Percentiles rank a stretch among this genome's conserved stretches.
phyloP scores from a whole-genome alignment of 1,284 basidiomycete species.

The Microbotryomycetes sp. region DNA sequence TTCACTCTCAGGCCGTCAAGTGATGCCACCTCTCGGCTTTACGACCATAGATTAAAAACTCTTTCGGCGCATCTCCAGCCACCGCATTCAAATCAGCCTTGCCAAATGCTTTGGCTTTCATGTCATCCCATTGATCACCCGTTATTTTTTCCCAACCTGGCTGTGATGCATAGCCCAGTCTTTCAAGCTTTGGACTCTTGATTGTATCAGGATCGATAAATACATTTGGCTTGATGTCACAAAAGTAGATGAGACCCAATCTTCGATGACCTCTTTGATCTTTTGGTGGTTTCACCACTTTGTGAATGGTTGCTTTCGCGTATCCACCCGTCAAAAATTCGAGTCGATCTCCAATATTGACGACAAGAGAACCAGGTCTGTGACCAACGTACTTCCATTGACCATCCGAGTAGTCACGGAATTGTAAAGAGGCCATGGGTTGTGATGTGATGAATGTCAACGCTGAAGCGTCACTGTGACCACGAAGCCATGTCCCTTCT shows the following conservation, averaged over 20 bases:
- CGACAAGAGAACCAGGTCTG: slow-evolving; percentile 14
- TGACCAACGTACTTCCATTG: slow-evolving; percentile 17
- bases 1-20: no score
- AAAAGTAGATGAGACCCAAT: slow-evolving; percentile 43
- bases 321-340: slow-evolving; percentile 13
- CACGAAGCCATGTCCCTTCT: slow-evolving; percentile 6
- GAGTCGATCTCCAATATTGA: slow-evolving; percentile 21
- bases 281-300: slow-evolving; percentile 41
- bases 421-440: slow-evolving; percentile 16
- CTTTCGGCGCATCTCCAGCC: slow-evolving; percentile 10
- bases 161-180: slow-evolving; percentile 5
- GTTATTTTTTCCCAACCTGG: slow-evolving; percentile 10
- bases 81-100: slow-evolving; percentile 2
- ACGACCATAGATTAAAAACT: slow-evolving; percentile 9
- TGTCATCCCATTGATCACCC: slow-evolving; percentile 13
- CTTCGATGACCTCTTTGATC: slow-evolving; percentile 41
- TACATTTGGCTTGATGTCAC: slow-evolving; percentile 40
- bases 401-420: slow-evolving; percentile 19
- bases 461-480: slow-evolving; percentile 12
- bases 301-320: slow-evolving; percentile 40
- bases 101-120: slow-evolving; percentile 15
- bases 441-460: slow-evolving; percentile 18
- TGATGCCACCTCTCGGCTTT: slow-evolving; percentile 18
- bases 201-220: slow-evolving; percentile 12
- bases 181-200: slow-evolving; percentile 8